phyloP scores from a whole-genome alignment of 768 basidiomycete species.

The Tephrocybe sp. region DNA sequence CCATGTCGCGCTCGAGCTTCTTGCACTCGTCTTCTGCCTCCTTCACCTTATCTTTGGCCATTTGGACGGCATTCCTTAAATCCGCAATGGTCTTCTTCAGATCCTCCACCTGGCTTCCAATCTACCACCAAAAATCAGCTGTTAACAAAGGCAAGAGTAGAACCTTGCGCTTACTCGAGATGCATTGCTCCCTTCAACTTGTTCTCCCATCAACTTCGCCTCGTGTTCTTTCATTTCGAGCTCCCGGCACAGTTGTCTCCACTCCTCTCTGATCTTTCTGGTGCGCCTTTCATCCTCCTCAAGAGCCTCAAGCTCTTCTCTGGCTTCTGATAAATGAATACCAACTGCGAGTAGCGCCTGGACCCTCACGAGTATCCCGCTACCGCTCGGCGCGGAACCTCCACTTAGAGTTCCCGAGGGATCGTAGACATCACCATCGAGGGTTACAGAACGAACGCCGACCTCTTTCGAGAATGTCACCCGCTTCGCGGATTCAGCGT shows the following conservation, averaged over 20 bases:
- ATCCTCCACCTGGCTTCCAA: slow-evolving; percentile 75
- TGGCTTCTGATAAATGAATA: slow-evolving; percentile 48
- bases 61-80: slow-evolving; percentile 54
- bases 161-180: slow-evolving; percentile 57
- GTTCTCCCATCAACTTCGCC: slow-evolving; percentile 75
- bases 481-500: slow-evolving; percentile 79
- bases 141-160: background rate
- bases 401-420: slow-evolving; percentile 93
- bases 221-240: slow-evolving; percentile 92
- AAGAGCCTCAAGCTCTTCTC: slow-evolving; percentile 42
- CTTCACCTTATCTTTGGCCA: slow-evolving; percentile 74
- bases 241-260: slow-evolving; percentile 60
- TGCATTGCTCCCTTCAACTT: slow-evolving; percentile 87
- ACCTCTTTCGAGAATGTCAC: slow-evolving; percentile 79
- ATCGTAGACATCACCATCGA: slow-evolving; percentile 95
- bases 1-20: slow-evolving; percentile 95
- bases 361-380: slow-evolving; percentile 74
- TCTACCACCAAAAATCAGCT: slow-evolving; percentile 37
- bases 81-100: slow-evolving; percentile 61
- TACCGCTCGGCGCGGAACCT: slow-evolving; percentile 78
- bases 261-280: slow-evolving; percentile 54
- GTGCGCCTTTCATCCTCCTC: slow-evolving; percentile 53
- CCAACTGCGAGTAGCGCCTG: slow-evolving; percentile 79
- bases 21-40: slow-evolving; percentile 73
- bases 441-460: slow-evolving; percentile 81